A percentile compares a stretch with the other conserved stretches of the same genome.
Evolutionary conservation across 192 early-diverging fungal species (phyloP).

Genomic region (Lobosporangium transversale): DNA sequence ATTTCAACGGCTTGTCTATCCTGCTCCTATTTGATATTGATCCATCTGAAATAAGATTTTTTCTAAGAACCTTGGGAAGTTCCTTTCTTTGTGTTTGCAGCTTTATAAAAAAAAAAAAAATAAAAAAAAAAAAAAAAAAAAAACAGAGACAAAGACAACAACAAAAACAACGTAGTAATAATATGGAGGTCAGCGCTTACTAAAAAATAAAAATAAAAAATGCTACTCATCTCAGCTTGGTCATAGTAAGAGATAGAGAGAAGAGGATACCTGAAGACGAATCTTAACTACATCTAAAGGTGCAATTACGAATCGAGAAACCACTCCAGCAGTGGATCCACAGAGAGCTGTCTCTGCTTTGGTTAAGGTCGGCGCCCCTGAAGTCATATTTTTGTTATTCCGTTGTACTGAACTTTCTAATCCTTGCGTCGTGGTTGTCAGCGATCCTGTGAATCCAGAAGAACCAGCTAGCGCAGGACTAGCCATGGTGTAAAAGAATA

Average conservation of each 20-base stretch:
- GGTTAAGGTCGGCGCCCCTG: slow-evolving; percentile 25
- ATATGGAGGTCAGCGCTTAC: no score
- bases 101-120: neutral
- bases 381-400: slow-evolving; percentile 16
- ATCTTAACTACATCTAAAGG: slow-evolving; percentile 97
- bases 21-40: neutral
- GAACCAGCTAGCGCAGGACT: slow-evolving; percentile 18
- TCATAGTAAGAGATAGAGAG: no score
- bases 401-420: no score
- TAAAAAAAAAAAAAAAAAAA: neutral
- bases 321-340: slow-evolving; percentile 53
- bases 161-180: no score
- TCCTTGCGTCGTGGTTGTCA: no score
- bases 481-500: slow-evolving; percentile 11
- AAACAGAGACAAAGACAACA: neutral
- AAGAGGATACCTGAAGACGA: slow-evolving; percentile 76
- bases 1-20: neutral
- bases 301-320: slow-evolving; percentile 83
- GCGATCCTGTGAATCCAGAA: no score
- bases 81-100: slow-evolving; percentile 44
- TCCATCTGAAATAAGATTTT: slow-evolving; percentile 5
- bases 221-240: no score
- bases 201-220: no score
- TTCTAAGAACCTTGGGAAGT: slow-evolving; percentile 25
- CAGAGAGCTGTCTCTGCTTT: slow-evolving; percentile 40